These are phyloP conservation scores for Sanghuangporus baumii DNA, from an alignment of 1,284 basidiomycete genomes.

Conservation along the genomic window DNA sequence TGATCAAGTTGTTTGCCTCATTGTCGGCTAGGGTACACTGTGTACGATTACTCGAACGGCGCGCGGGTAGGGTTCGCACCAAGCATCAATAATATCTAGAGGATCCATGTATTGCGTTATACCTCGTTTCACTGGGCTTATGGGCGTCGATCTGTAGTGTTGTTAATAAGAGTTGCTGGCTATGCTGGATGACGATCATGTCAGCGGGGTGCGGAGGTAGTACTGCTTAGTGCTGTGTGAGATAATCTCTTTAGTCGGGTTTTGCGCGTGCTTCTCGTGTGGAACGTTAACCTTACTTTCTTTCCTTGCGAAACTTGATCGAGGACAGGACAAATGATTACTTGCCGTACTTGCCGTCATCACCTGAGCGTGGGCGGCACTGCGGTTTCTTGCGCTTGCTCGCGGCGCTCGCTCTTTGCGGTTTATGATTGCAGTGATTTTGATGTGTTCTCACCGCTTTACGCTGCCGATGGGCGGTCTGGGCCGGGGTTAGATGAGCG, in stretches of 20 bases:
- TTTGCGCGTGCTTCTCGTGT: too few relatives aligned
- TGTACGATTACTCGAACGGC: constrained; percentile 53
- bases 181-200: neutral
- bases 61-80: constrained; percentile 54
- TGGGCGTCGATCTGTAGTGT: neutral
- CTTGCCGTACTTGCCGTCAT: too few relatives aligned
- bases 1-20: constrained; percentile 10
- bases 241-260: too few relatives aligned
- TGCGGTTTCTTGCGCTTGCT: too few relatives aligned
- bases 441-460: too few relatives aligned
- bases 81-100: constrained; percentile 43
- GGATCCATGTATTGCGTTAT: neutral
- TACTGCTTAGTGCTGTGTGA: too few relatives aligned
- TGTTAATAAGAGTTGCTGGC: neutral
- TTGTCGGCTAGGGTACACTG: constrained; percentile 43
- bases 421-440: neutral
- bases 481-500: too few relatives aligned
- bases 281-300: too few relatives aligned
- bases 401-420: neutral
- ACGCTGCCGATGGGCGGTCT: neutral
- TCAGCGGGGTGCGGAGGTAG: neutral
- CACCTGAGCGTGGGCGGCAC: too few relatives aligned
- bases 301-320: too few relatives aligned
- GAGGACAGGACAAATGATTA: too few relatives aligned
- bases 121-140: neutral